A percentile compares a stretch with the other conserved stretches of the same genome.
These are phyloP conservation scores for Cicer yamashitae DNA, from an alignment of 306 rosid genomes.

Conservation along the genomic window DNA sequence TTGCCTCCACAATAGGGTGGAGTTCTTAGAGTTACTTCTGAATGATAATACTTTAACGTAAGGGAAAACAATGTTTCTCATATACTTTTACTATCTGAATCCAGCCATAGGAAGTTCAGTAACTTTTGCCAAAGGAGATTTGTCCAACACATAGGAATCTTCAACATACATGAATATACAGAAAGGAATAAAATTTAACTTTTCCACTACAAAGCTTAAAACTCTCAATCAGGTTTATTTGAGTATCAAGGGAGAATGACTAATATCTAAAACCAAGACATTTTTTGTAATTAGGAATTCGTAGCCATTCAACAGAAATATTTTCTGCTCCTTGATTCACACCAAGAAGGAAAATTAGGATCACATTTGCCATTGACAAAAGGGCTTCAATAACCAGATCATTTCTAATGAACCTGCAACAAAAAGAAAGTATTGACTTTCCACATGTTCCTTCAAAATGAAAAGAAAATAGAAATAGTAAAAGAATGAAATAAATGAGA, in stretches of 20 bases:
- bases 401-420: conserved; percentile 61
- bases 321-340: conserved; percentile 50
- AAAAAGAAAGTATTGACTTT: conserved; percentile 3
- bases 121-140: conserved; percentile 86
- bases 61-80: conserved; percentile 37
- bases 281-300: conserved; percentile 35
- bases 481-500: conserved; percentile 32
- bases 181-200: conserved; percentile 33
- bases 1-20: conserved; percentile 50
- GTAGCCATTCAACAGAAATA: conserved; percentile 49
- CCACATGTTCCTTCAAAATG: conserved; percentile 12
- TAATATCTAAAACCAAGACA: conserved; percentile 51
- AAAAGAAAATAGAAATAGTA: conserved; percentile 29
- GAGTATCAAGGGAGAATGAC: conserved; percentile 43
- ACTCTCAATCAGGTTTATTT: conserved; percentile 38
- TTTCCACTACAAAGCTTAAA: conserved; percentile 44
- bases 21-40: conserved; percentile 42
- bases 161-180: conserved; percentile 28
- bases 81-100: conserved; percentile 37
- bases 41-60: conserved; percentile 39
- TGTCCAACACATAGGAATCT: conserved; percentile 60
- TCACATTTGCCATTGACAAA: conserved; percentile 39
- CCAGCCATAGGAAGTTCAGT: conserved; percentile 52
- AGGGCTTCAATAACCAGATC: conserved; percentile 45
- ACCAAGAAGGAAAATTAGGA: conserved; percentile 42